phyloP scores from a whole-genome alignment of 2,329 filamentous ascomycete genomes.

The Epichloe sibirici region DNA sequence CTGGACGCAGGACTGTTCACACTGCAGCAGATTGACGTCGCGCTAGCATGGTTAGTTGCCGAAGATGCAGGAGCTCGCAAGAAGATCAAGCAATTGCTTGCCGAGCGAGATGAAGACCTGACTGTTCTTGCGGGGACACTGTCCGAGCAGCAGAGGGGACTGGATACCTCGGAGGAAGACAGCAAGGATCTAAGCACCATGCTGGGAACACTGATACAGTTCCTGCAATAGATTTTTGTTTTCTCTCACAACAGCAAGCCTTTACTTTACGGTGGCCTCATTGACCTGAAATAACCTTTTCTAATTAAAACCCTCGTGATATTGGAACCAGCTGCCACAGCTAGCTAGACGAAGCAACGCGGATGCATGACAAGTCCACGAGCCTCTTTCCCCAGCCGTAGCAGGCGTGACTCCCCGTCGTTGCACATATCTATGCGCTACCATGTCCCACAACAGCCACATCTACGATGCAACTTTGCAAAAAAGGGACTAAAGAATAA shows the following conservation, averaged over 20 bases:
- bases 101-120: conserved; percentile 55
- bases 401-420: neutral
- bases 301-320: no score
- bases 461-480: neutral
- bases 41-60: conserved; percentile 81
- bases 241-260: neutral
- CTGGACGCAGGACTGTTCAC: conserved; percentile 78
- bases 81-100: conserved; percentile 51
- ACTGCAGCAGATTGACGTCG: conserved; percentile 71
- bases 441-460: neutral
- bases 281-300: no score
- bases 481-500: neutral
- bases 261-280: no score
- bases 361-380: no score
- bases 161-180: conserved; percentile 44
- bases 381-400: no score
- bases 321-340: neutral
- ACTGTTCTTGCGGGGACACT: conserved; percentile 53
- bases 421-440: neutral
- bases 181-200: conserved; percentile 47
- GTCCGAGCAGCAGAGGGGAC: conserved; percentile 41
- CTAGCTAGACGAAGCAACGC: neutral
- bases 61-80: conserved; percentile 68
- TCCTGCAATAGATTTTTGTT: conserved; percentile 24
- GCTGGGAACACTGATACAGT: conserved; percentile 39